Conservation (phyloP, 2,329 filamentous ascomycete species). For the Pseudocercospora cruenta region DNA sequence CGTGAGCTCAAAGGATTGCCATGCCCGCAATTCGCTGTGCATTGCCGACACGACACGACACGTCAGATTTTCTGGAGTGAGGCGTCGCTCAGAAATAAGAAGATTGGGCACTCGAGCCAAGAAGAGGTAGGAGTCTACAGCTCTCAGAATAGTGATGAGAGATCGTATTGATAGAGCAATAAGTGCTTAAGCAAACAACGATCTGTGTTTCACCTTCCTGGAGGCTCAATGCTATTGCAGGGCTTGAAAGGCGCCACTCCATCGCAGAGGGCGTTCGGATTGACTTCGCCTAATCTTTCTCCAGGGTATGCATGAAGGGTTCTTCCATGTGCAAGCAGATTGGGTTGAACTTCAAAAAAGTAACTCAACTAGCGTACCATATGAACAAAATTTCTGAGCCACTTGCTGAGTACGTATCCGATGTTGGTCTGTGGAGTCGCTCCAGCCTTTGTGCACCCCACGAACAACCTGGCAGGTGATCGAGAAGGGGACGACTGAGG, state of each 20-base stretch:
- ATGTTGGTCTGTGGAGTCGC: background rate
- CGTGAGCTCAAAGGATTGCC: conserved; percentile 3
- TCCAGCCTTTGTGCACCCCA: conserved; percentile 14
- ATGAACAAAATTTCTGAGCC: conserved; percentile 6
- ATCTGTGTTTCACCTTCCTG: conserved; percentile 19
- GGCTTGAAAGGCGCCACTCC: conserved; percentile 16
- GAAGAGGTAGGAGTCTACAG: background rate
- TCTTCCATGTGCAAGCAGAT: conserved; percentile 17
- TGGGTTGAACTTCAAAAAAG: background rate
- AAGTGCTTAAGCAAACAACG: background rate
- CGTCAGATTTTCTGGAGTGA: conserved; percentile 1
- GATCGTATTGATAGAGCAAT: no score
- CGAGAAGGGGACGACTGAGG: conserved; percentile 13
- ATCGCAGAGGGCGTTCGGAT: background rate
- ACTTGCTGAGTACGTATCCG: background rate
- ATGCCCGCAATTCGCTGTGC: background rate
- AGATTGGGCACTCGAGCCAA: background rate
- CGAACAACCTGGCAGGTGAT: conserved; percentile 9
- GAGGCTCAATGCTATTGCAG: conserved; percentile 13
- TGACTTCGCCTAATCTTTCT: conserved; percentile 20
- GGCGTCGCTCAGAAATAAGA: background rate
- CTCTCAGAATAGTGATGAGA: no score
- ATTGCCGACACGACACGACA: background rate
- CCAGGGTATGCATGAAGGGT: conserved; percentile 5
- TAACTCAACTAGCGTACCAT: conserved; percentile 3